Conservation (phyloP, 2,329 filamentous ascomycete genomes). For the Fusarium cicatricum region DNA sequence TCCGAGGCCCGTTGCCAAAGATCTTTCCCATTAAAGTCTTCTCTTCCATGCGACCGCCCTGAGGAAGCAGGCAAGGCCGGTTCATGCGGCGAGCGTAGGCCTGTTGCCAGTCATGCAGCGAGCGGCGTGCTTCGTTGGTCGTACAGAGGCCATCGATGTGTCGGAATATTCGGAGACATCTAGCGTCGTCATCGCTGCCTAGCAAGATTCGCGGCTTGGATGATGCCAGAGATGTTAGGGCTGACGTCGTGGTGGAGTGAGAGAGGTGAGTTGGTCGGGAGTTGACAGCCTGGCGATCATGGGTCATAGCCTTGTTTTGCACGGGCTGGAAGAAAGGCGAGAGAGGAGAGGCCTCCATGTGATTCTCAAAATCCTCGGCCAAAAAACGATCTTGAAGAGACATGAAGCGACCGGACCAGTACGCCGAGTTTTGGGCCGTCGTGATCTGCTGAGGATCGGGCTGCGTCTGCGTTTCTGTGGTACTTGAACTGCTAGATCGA, state of each 20-base stretch:
- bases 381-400: constrained; percentile 60
- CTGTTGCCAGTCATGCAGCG: constrained; percentile 60
- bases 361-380: constrained; percentile 39
- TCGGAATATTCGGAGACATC: constrained; percentile 54
- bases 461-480: constrained; percentile 20
- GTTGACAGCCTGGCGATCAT: constrained; percentile 27
- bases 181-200: constrained; percentile 51
- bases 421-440: constrained; percentile 57
- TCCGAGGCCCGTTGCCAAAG: constrained; percentile 35
- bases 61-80: constrained; percentile 52
- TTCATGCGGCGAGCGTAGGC: constrained; percentile 54
- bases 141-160: constrained; percentile 57
- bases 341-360: constrained; percentile 1
- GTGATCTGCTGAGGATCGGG: constrained; percentile 46
- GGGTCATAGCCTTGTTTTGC: constrained; percentile 14
- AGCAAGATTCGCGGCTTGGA: constrained; percentile 17
- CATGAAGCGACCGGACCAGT: constrained; percentile 70
- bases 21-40: constrained; percentile 42
- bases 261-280: constrained; percentile 42
- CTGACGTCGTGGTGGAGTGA: constrained; percentile 46
- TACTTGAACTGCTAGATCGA: constrained; percentile 26
- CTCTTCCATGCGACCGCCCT: constrained; percentile 46
- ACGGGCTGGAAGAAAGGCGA: not conserved
- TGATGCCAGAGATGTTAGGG: constrained; percentile 38
- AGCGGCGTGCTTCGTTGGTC: constrained; percentile 56